Percentiles rank a stretch among this genome's conserved stretches.
phyloP scores from a whole-genome alignment of 2,329 filamentous ascomycete species.

The Orbilia brochopaga region DNA sequence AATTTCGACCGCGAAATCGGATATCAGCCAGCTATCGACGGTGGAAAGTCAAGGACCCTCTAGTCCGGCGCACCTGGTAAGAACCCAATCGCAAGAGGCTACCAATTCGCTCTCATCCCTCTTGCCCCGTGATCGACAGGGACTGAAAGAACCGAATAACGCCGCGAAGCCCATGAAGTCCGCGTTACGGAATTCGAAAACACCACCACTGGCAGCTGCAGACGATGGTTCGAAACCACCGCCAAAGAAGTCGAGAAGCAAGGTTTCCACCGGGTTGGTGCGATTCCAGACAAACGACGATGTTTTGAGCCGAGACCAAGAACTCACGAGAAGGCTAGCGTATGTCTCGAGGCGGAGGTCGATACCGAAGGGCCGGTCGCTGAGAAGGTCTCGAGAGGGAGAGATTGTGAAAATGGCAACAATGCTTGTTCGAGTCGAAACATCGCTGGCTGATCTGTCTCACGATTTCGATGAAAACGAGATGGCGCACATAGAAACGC shows the following conservation, averaged over 20 bases:
- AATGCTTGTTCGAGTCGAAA: constrained; percentile 70
- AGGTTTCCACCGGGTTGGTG: constrained; percentile 57
- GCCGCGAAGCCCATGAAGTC: constrained; percentile 45
- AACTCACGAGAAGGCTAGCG: constrained; percentile 57
- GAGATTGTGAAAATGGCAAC: constrained; percentile 72
- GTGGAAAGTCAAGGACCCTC: constrained; percentile 50
- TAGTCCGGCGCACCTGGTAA: constrained; percentile 50
- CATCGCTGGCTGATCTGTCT: constrained; percentile 63
- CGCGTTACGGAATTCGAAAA: constrained; percentile 43
- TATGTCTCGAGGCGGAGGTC: constrained; percentile 57
- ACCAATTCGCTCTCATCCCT: constrained; percentile 55
- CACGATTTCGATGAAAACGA: constrained; percentile 70
- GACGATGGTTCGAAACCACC: constrained; percentile 37
- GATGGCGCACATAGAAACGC: constrained; percentile 66
- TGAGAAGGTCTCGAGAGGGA: constrained; percentile 61
- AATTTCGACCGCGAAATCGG: constrained; percentile 18
- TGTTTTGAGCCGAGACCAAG: constrained; percentile 58
- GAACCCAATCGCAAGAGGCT: constrained; percentile 52
- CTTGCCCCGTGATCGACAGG: constrained; percentile 53
- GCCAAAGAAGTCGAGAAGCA: constrained; percentile 50
- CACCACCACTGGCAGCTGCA: constrained; percentile 28
- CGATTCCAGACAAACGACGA: constrained; percentile 61
- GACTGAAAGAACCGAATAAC: constrained; percentile 52
- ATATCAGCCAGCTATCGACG: constrained; percentile 41
- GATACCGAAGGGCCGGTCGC: constrained; percentile 47